Evolutionary conservation across 148 eudicot species (phyloP).

Genomic region (Rhododendron kiyosumense): DNA sequence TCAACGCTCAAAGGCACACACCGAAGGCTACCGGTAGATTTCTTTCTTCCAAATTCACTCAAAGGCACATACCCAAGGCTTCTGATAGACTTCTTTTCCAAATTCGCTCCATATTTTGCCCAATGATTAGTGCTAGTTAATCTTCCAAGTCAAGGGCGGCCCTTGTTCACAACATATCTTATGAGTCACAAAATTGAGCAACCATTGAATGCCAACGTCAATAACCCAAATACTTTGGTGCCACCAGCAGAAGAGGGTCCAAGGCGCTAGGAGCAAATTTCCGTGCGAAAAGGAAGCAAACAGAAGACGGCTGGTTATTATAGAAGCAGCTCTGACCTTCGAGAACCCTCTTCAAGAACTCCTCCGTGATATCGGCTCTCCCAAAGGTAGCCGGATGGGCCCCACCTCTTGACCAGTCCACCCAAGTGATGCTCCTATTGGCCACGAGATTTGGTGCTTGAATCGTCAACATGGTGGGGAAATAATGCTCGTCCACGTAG

Average conservation of each 20-base stretch:
- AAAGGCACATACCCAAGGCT: not conserved
- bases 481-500: constrained; percentile 27
- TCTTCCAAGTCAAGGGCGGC: not conserved
- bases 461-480: constrained; percentile 25
- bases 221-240: constrained; percentile 11
- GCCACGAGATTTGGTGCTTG: constrained; percentile 20
- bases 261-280: constrained; percentile 29
- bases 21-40: not conserved
- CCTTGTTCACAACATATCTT: not conserved
- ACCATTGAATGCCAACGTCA: not conserved
- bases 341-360: constrained; percentile 18
- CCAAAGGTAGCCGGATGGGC: constrained; percentile 27
- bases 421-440: constrained; percentile 26
- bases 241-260: constrained; percentile 15
- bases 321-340: constrained; percentile 18
- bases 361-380: constrained; percentile 11
- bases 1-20: not conserved
- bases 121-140: not conserved
- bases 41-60: not conserved
- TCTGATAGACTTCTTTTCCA: not conserved
- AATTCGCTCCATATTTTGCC: not conserved
- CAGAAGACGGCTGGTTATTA: constrained; percentile 16
- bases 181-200: not conserved
- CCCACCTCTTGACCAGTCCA: constrained; percentile 34
- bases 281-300: constrained; percentile 26